These are phyloP conservation scores for Dendrobium chrysotoxum DNA, from an alignment of 106 monocot species.

Conservation along the genomic window DNA sequence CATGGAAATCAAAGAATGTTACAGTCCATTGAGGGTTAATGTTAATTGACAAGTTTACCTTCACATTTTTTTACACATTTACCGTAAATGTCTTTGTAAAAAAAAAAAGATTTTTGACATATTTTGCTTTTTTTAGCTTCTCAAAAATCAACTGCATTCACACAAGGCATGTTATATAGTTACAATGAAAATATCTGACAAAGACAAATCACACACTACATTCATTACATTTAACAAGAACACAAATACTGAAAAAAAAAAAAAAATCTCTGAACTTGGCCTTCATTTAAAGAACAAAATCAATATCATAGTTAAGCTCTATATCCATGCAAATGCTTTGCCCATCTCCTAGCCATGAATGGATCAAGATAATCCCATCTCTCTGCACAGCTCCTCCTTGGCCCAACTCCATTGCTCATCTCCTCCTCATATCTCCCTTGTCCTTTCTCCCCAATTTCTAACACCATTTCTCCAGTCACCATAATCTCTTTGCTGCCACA, in stretches of 20 bases:
- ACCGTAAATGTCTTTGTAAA: too few species aligned
- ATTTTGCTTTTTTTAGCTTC: too few species aligned
- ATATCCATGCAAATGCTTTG: conserved; percentile 84
- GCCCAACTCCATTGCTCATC: conserved; percentile 14
- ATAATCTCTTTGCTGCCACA: conserved; percentile 39
- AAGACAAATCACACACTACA: too few species aligned
- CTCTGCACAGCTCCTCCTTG: conserved; percentile 40
- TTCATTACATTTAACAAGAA: background rate
- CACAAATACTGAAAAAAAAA: background rate
- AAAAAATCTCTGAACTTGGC: background rate
- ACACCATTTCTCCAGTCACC: conserved; percentile 45
- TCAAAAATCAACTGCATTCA: too few species aligned
- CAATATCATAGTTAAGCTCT: conserved; percentile 17
- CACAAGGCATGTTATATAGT: too few species aligned
- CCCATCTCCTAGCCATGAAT: conserved; percentile 93
- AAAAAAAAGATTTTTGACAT: too few species aligned
- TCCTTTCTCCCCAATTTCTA: conserved; percentile 41
- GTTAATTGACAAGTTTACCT: too few species aligned
- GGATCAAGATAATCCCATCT: conserved; percentile 85
- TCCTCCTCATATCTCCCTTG: conserved; percentile 10
- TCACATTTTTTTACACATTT: too few species aligned
- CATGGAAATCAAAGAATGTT: too few species aligned
- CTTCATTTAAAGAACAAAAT: background rate
- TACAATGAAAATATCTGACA: too few species aligned
- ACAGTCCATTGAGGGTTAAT: too few species aligned